phyloP scores from a whole-genome alignment of 2,329 filamentous ascomycete species.

The Pezicula carpinea region DNA sequence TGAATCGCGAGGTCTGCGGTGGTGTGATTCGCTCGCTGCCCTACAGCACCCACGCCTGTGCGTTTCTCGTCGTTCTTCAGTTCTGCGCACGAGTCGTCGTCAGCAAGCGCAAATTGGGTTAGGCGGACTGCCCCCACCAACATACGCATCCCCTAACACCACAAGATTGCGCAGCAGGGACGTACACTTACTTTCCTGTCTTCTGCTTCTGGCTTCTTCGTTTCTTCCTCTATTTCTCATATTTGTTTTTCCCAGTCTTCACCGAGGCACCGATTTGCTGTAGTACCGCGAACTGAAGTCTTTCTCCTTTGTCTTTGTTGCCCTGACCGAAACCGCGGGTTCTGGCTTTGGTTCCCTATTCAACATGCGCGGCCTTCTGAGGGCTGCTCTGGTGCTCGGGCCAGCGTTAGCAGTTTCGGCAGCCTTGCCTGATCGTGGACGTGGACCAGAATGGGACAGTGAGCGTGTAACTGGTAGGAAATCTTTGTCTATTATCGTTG shows the following conservation, averaged over 20 bases:
- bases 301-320: not conserved
- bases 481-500: not conserved
- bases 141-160: no score
- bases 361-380: conserved; percentile 27
- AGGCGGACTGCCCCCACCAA: not conserved
- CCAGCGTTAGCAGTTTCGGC: conserved; percentile 22
- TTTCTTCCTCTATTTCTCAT: not conserved
- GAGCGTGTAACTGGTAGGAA: conserved; percentile 1
- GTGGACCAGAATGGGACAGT: conserved; percentile 4
- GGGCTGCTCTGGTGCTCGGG: conserved; percentile 25
- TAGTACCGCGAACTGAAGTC: not conserved
- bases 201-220: not conserved
- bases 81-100: not conserved
- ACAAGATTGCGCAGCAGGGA: no score
- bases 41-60: not conserved
- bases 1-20: not conserved
- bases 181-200: not conserved
- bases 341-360: not conserved
- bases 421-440: conserved; percentile 13
- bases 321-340: not conserved
- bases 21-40: not conserved
- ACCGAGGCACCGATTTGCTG: not conserved
- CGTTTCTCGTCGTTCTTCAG: not conserved
- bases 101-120: not conserved
- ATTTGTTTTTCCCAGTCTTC: not conserved